These are phyloP conservation scores for Raffaelea deltoideospora DNA, from an alignment of 2,329 filamentous ascomycete species.

Conservation along the genomic window DNA sequence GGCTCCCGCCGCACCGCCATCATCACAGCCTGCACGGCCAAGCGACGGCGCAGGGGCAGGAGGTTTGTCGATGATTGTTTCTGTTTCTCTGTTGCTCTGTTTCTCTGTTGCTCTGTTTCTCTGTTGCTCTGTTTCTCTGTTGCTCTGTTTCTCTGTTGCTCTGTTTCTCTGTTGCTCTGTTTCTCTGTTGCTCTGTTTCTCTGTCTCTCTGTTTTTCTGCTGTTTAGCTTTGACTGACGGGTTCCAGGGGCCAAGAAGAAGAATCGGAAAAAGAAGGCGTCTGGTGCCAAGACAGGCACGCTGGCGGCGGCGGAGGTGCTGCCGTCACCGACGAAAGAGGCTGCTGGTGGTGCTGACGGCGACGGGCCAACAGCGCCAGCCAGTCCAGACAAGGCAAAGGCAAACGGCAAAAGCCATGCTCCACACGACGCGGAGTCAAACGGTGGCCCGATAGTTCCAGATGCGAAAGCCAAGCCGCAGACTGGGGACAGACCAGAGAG, in stretches of 20 bases:
- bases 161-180: not conserved
- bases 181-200: constrained; percentile 8
- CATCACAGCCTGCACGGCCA: constrained; percentile 4
- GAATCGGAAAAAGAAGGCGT: constrained; percentile 42
- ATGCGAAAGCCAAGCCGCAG: constrained; percentile 1
- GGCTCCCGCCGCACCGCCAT: constrained; percentile 4
- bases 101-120: not conserved
- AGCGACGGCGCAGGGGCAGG: constrained; percentile 6
- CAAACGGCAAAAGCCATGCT: constrained; percentile 6
- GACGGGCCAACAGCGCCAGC: not conserved
- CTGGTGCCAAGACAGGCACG: constrained; percentile 23
- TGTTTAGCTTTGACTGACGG: constrained; percentile 9
- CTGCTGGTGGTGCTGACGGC: not conserved
- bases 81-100: not conserved
- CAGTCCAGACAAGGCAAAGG: constrained; percentile 1
- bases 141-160: not conserved
- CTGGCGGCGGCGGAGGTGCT: not conserved
- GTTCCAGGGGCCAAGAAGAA: constrained; percentile 37
- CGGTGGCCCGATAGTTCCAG: constrained; percentile 4
- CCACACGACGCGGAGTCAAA: constrained; percentile 9
- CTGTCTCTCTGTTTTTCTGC: constrained; percentile 9
- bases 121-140: not conserved
- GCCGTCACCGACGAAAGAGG: constrained; percentile 1
- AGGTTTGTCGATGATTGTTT: constrained; percentile 3
- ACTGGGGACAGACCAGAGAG: constrained; percentile 7